Evolutionary conservation across 257 asterid species (phyloP), one percentile per base, ranked within the genome.

Genomic region (Capsicum pubescens): DNA sequence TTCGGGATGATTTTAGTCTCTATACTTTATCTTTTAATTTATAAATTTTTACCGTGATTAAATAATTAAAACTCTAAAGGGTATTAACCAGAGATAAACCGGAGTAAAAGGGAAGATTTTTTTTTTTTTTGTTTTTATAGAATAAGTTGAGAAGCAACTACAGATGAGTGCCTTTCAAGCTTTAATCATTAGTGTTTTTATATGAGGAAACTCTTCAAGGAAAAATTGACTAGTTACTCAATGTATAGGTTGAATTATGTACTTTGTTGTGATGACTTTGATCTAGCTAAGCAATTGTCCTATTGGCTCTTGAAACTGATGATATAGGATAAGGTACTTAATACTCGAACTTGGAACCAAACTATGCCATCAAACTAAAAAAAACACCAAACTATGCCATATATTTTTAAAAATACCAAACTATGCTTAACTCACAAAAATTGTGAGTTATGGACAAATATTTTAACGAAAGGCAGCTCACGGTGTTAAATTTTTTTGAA

Each of bases 291-390:
- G 81, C 63, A 76, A 21, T 76, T 76, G 26, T 50, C 21, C 81
- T 12, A 76, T 76, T 76, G 63, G 46, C 50, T 76, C 81, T 76
- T 8, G 81, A 76, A 74, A 52, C 81, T 21, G 46, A 74, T 8
- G 32, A 32, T 6, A 76, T 14, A 74, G 46, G 61, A 76, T 52
- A 52, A 21, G 26, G 52, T 68, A 68, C 3, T 36, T 68, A 68
- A 15, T 68, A 26, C 70, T n/a, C n/a, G n/a, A n/a, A n/a, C n/a
- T n/a, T n/a, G n/a, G n/a, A n/a, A n/a, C n/a, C n/a, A n/a, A n/a
- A n/a, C n/a, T n/a, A n/a, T n/a, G n/a, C n/a, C n/a, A n/a, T n/a
- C n/a, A n/a, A n/a, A n/a, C n/a, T n/a, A n/a, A n/a, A n/a, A n/a
- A n/a, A n/a, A n/a, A n/a, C n/a, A n/a, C n/a, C n/a, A n/a, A n/a